Base-by-base conservation (phyloP, 75 land plant genomes). In the Adiantum capillusveneris region DNA sequence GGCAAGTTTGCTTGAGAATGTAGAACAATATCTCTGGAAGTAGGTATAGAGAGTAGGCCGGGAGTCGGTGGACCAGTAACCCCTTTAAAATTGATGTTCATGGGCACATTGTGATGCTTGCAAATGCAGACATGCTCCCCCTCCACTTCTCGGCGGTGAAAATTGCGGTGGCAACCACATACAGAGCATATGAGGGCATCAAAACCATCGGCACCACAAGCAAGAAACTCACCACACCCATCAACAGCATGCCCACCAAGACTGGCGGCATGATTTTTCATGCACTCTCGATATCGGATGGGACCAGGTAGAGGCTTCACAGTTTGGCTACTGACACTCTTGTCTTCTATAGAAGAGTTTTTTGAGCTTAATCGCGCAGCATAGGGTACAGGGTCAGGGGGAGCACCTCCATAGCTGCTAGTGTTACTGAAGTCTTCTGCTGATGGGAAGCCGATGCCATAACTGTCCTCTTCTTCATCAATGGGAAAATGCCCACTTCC, bases 141-240 rank as follows among this genome's bases (percentile, higher is more conserved):
- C 3, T 58, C 75, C 1, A 44, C 56, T 42, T 67, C 71, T 1
- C 58, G 37, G 31, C 77, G 48, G 43, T 75, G 78, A 30, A 75
- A 75, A 34, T 72, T 75, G 22, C 77, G 42, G 41, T 74, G 77
- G 44, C 77, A 74, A 39, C 45, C 61, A 56, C 77, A 74, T 0
- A 75, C 77, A 25, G 67, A 28, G 56, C 77, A 74, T 18, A 57
- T 63, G 27, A 74, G 55, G 22, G 68, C 56, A 16, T 59, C 78
- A 6, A 17, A 19, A 39, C 85, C 82, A 12, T 82, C 82, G 39
- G 60, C 67, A 7, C 84, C 84, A 12, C 73, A 51, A 19, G 85
- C 75, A 75, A 80, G 67, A 72, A 80, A 80, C 61, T 80, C 83
- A 7, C 80, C 80, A 62, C 83, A 80, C n/a, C 83, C 83, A 60